Base-by-base conservation (phyloP, 768 basidiomycete genomes). In the Tricholoma matsutake region DNA sequence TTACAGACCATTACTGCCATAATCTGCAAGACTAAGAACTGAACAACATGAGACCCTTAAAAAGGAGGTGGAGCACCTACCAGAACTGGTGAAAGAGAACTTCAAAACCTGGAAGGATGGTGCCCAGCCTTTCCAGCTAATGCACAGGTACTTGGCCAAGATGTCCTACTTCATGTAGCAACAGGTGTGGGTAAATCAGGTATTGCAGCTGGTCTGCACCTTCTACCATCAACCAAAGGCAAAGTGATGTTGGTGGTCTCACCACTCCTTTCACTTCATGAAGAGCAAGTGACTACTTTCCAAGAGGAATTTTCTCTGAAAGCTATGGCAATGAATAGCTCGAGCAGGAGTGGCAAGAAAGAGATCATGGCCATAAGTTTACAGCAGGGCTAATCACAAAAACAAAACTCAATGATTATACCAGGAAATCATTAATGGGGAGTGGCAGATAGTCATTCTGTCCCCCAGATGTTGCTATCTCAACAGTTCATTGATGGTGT, bases 171-270 rank as follows among this genome's bases (percentile, higher is more conserved):
- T 1, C 77, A 80, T 65, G 77, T 77, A 0, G 72, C 71, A 0
- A 76, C 73, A 0, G 78, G 77, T 0, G 58, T 66, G 1, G 78
- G 78, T 0, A 79, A 79, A 63, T 79, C 78, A n/a, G n/a, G n/a
- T n/a, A n/a, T n/a, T n/a, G n/a, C n/a, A n/a, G n/a, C n/a, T n/a
- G n/a, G n/a, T n/a, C 78, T 78, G 4, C 72, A 79, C 60, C 56
- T 70, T 0, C 71, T 68, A 28, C 62, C 63, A 3, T 56, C 16
- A 6, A 68, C 63, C 22, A 62, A 70, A 35, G 72, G 70, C 4
- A 72, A 69, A 58, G 67, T 76, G 0, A 76, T 76, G 0, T 61
- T 80, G 2, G 67, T 79, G 66, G 69, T 80, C 0, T 77, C 75
- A 6, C 79, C 78, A 2, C 61, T 80, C 1, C 65, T 79, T 1